A percentile compares a stretch with the other conserved stretches of the same genome.
Conservation (phyloP, 192 early-diverging fungal species). For the Coemansia sp. region DNA sequence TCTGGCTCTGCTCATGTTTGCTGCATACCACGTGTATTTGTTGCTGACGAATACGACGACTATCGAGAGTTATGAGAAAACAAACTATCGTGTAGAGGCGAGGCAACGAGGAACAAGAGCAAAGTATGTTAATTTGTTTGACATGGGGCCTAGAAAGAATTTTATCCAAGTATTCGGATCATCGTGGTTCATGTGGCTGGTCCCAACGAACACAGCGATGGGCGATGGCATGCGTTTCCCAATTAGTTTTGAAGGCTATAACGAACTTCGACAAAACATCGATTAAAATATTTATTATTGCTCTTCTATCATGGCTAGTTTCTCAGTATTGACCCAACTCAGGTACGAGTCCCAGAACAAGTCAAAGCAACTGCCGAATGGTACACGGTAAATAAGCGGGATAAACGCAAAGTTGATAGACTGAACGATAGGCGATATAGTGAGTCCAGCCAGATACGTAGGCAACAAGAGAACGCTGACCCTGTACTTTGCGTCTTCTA, state of each 20-base stretch:
- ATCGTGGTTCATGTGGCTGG: slow-evolving; percentile 57
- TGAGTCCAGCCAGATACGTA: slow-evolving; percentile 52
- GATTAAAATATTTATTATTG: not conserved
- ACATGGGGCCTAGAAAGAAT: slow-evolving; percentile 50
- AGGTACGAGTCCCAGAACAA: slow-evolving; percentile 78
- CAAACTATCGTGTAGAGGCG: slow-evolving; percentile 19
- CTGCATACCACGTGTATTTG: slow-evolving; percentile 47
- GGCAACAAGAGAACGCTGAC: slow-evolving; percentile 34
- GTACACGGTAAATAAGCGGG: slow-evolving; percentile 69
- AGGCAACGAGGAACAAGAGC: not conserved
- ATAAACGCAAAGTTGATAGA: slow-evolving; percentile 75
- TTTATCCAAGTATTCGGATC: slow-evolving; percentile 63
- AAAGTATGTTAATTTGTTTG: slow-evolving; percentile 49
- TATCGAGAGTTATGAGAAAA: slow-evolving; percentile 48
- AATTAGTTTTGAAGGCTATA: slow-evolving; percentile 55
- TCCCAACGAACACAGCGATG: slow-evolving; percentile 55
- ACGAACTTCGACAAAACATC: slow-evolving; percentile 35
- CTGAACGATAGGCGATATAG: slow-evolving; percentile 75
- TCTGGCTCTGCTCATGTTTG: slow-evolving; percentile 29
- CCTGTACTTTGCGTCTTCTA: slow-evolving; percentile 34
- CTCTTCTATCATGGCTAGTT: slow-evolving; percentile 32
- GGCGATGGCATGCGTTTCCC: slow-evolving; percentile 61
- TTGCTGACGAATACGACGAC: slow-evolving; percentile 45
- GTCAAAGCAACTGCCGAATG: slow-evolving; percentile 72
- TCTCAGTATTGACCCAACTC: slow-evolving; percentile 69